Conservation (phyloP, 2,329 filamentous ascomycete species). For the Sphaerulina populicola region DNA sequence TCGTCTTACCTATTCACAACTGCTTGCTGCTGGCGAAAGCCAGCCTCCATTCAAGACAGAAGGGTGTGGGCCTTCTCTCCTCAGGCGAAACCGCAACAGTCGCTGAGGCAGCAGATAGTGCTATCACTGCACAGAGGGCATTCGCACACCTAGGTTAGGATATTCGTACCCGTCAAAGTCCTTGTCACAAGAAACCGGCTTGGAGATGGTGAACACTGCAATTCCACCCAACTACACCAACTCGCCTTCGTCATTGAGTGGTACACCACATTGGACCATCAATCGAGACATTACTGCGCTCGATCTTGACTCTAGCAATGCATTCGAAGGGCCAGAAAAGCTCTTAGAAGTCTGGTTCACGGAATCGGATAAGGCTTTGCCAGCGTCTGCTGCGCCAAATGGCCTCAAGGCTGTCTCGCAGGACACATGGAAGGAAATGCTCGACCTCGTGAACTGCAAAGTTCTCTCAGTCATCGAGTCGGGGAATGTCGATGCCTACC, state of each 20-base stretch:
- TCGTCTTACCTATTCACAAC: conserved; percentile 44
- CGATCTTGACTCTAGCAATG: conserved; percentile 88
- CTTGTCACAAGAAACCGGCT: conserved; percentile 12
- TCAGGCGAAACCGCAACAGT: conserved; percentile 75
- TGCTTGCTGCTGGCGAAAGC: conserved; percentile 76
- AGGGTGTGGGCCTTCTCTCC: conserved; percentile 86
- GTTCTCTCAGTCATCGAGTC: conserved; percentile 90
- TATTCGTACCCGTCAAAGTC: neutral
- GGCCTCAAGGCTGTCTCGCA: conserved; percentile 79
- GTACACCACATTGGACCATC: conserved; percentile 85
- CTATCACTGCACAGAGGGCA: conserved; percentile 38
- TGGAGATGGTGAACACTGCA: conserved; percentile 76
- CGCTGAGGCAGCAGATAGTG: conserved; percentile 97
- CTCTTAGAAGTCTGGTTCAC: conserved; percentile 98
- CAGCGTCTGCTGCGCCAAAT: conserved; percentile 58
- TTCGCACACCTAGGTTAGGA: neutral
- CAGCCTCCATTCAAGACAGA: conserved; percentile 57
- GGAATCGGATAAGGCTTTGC: conserved; percentile 64
- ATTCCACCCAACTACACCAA: conserved; percentile 71
- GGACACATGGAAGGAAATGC: conserved; percentile 90
- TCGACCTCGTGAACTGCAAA: conserved; percentile 97
- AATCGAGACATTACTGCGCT: conserved; percentile 81
- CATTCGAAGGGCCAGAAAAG: conserved; percentile 97
- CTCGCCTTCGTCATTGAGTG: conserved; percentile 65
- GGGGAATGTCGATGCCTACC: conserved; percentile 89